Percentiles rank a stretch among this genome's conserved stretches.
These are phyloP conservation scores for Diaporthe australafricana DNA, from an alignment of 2,329 filamentous ascomycete species.

Conservation along the genomic window DNA sequence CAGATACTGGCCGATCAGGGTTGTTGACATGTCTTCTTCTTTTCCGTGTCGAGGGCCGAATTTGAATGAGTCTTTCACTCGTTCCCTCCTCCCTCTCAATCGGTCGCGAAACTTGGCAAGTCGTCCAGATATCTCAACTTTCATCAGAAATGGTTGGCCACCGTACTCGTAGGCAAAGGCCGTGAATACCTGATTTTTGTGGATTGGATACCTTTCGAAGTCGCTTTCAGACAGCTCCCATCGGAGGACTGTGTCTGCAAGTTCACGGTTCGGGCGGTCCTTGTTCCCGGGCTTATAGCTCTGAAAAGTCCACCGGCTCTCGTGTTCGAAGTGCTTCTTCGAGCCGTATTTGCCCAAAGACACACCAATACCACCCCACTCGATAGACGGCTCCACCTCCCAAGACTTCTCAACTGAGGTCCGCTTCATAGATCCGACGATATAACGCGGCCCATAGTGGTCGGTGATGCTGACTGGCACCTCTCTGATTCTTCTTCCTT, in stretches of 20 bases:
- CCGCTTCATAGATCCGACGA: neutral
- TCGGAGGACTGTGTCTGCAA: conserved; percentile 42
- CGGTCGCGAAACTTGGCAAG: conserved; percentile 41
- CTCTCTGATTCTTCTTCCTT: too few relatives aligned
- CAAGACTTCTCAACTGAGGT: neutral
- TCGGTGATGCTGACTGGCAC: conserved; percentile 1
- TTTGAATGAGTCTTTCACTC: neutral
- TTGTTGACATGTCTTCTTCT: conserved; percentile 16
- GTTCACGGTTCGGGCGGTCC: neutral
- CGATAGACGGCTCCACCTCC: neutral
- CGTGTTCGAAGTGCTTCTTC: conserved; percentile 37
- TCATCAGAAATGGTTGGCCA: conserved; percentile 46
- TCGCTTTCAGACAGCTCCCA: conserved; percentile 47
- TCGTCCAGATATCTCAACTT: conserved; percentile 45
- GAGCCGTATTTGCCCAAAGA: conserved; percentile 3
- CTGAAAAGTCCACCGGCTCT: conserved; percentile 43
- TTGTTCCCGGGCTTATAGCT: conserved; percentile 28
- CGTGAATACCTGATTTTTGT: conserved; percentile 45
- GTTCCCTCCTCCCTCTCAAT: conserved; percentile 24
- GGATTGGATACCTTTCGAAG: conserved; percentile 42
- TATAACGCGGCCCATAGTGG: conserved; percentile 5
- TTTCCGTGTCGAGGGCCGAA: conserved; percentile 38
- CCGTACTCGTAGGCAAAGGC: conserved; percentile 46
- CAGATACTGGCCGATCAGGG: conserved; percentile 12
- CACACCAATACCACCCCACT: neutral